Evolutionary conservation across 805 yeast species (phyloP).

Genomic region (Ogataea chonburiensis): DNA sequence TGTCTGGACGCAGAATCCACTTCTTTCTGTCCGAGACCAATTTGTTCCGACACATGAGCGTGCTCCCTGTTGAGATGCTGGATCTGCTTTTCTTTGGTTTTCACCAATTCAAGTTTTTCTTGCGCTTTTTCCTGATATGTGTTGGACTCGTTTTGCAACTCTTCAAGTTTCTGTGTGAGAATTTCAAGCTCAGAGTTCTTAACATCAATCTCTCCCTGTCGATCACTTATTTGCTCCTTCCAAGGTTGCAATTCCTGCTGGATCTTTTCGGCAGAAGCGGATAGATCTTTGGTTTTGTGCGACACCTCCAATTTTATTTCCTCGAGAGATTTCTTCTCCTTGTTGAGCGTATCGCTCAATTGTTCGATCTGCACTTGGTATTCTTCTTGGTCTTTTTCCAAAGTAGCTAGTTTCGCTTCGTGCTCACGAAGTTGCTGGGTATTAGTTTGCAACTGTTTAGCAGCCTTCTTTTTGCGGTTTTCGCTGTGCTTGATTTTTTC

Average conservation of each 20-base stretch:
- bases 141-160: slow-evolving; percentile 44
- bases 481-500: slow-evolving; percentile 71
- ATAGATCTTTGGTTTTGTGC: slow-evolving; percentile 67
- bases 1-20: slow-evolving; percentile 47
- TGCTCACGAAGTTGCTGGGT: slow-evolving; percentile 44
- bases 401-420: slow-evolving; percentile 44
- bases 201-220: slow-evolving; percentile 63
- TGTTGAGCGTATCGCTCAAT: slow-evolving; percentile 44
- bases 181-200: slow-evolving; percentile 64
- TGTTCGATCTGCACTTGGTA: slow-evolving; percentile 44
- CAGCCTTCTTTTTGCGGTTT: slow-evolving; percentile 56
- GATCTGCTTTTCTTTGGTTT: slow-evolving; percentile 47
- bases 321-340: slow-evolving; percentile 58
- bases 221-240: slow-evolving; percentile 63
- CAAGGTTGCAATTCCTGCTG: slow-evolving; percentile 80
- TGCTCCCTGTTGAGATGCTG: slow-evolving; percentile 48
- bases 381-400: slow-evolving; percentile 44
- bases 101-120: slow-evolving; percentile 33
- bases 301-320: slow-evolving; percentile 64
- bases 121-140: slow-evolving; percentile 44
- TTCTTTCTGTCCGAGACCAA: slow-evolving; percentile 56
- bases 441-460: slow-evolving; percentile 51
- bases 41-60: slow-evolving; percentile 50
- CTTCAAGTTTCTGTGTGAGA: slow-evolving; percentile 45
- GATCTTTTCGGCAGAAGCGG: slow-evolving; percentile 59